phyloP scores from a whole-genome alignment of 78 protist species.

The Dictyostelium brefeldianum region DNA sequence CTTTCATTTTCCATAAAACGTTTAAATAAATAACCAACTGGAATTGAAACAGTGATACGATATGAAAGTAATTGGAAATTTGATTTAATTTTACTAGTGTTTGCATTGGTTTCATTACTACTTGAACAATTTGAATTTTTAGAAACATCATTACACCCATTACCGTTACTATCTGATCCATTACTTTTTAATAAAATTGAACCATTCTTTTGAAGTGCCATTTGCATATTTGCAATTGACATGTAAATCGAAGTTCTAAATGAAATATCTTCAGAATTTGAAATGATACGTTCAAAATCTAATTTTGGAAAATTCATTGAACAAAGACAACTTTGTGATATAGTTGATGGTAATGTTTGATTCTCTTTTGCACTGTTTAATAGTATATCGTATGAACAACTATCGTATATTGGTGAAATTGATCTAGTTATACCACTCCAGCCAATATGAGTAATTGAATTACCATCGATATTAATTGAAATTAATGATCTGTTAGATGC shows the following conservation, averaged over 20 bases:
- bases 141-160: background rate
- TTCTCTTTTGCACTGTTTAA: background rate
- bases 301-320: conserved; percentile 40
- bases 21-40: conserved; percentile 30
- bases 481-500: conserved; percentile 29
- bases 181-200: background rate
- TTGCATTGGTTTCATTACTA: background rate
- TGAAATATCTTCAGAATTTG: conserved; percentile 5
- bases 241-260: background rate
- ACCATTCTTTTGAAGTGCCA: conserved; percentile 61
- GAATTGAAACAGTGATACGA: background rate
- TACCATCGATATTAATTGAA: conserved; percentile 37
- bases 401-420: background rate
- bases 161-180: too few relatives aligned
- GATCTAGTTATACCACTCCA: conserved; percentile 32
- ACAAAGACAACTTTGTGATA: background rate
- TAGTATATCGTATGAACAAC: background rate
- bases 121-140: background rate
- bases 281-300: conserved; percentile 34
- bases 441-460: conserved; percentile 55
- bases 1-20: background rate
- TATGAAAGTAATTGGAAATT: too few relatives aligned
- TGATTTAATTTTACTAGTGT: too few relatives aligned
- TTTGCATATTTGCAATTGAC: conserved; percentile 32
- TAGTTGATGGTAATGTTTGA: conserved; percentile 28